Percentiles rank a stretch among this genome's conserved stretches.
Conservation (phyloP, 306 rosid genomes). For the Betula pendula region DNA sequence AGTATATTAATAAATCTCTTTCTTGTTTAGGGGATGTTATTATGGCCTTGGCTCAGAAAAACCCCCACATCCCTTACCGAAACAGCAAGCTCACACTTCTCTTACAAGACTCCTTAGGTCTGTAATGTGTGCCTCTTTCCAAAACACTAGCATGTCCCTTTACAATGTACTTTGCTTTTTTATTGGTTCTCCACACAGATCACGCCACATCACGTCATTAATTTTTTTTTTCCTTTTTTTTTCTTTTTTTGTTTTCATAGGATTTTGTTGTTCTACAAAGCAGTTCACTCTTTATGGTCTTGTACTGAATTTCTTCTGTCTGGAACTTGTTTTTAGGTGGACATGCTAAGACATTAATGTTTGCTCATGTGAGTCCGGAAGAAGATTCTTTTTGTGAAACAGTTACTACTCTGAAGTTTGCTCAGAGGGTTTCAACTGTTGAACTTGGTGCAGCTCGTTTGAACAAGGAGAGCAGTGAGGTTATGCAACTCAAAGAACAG, state of each 20-base stretch:
- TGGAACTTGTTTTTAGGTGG: conserved; percentile 61
- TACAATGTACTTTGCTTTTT: background rate
- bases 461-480: conserved; percentile 78
- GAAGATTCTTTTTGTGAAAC: conserved; percentile 87
- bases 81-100: conserved; percentile 98
- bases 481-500: conserved; percentile 83
- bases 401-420: conserved; percentile 81
- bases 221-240: background rate
- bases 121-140: conserved; percentile 11
- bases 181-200: background rate
- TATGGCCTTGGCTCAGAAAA: conserved; percentile 91
- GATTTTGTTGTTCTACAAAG: too few species aligned
- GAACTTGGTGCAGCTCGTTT: conserved; percentile 83
- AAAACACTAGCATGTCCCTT: background rate
- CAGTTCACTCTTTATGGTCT: too few species aligned
- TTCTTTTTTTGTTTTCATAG: background rate
- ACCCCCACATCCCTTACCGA: conserved; percentile 90
- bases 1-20: conserved; percentile 83
- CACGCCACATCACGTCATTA: background rate
- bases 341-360: conserved; percentile 94
- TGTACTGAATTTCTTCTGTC: conserved; percentile 20
- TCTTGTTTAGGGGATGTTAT: conserved; percentile 98
- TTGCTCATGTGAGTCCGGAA: conserved; percentile 94
- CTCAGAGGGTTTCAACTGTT: conserved; percentile 84
- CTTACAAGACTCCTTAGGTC: conserved; percentile 90